phyloP scores from a whole-genome alignment of 192 early-diverging fungal species.

The Umbelopsis vinacea region DNA sequence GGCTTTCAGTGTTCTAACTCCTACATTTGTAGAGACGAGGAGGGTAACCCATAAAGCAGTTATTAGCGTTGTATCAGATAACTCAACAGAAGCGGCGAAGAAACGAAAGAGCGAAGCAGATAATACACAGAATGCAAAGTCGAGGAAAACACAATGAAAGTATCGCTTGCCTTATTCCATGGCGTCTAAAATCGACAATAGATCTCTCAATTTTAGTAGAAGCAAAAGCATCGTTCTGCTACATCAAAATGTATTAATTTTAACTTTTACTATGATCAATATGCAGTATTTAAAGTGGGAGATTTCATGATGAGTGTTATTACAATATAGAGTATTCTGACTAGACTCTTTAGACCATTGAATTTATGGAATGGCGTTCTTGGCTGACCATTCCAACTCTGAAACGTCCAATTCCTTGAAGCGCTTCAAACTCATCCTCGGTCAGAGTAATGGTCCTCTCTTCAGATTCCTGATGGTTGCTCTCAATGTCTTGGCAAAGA shows the following conservation, averaged over 20 bases:
- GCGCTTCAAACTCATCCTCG: constrained; percentile 43
- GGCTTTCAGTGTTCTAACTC: not conserved
- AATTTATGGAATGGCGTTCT: not conserved
- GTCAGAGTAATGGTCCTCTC: constrained; percentile 30
- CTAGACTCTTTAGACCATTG: not conserved
- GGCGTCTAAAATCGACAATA: not conserved
- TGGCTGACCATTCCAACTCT: not conserved
- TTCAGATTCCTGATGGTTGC: not conserved
- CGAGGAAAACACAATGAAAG: not conserved
- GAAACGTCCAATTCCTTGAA: constrained; percentile 41
- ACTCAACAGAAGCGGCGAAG: not conserved
- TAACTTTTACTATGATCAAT: not conserved
- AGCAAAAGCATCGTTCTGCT: not conserved
- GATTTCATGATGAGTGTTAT: not conserved
- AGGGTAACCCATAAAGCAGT: constrained; percentile 25
- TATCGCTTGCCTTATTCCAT: too few relatives aligned
- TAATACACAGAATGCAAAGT: not conserved
- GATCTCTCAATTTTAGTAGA: not conserved
- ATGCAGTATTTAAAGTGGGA: constrained; percentile 6
- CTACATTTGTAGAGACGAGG: constrained; percentile 15
- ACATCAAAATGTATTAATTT: not conserved
- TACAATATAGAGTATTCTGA: not conserved
- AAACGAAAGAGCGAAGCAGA: not conserved
- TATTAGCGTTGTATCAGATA: constrained; percentile 8
- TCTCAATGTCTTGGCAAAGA: constrained; percentile 5